A percentile compares a stretch with the other conserved stretches of the same genome.
Evolutionary conservation across 768 basidiomycete species (phyloP).

Genomic region (Calocera viscosa): DNA sequence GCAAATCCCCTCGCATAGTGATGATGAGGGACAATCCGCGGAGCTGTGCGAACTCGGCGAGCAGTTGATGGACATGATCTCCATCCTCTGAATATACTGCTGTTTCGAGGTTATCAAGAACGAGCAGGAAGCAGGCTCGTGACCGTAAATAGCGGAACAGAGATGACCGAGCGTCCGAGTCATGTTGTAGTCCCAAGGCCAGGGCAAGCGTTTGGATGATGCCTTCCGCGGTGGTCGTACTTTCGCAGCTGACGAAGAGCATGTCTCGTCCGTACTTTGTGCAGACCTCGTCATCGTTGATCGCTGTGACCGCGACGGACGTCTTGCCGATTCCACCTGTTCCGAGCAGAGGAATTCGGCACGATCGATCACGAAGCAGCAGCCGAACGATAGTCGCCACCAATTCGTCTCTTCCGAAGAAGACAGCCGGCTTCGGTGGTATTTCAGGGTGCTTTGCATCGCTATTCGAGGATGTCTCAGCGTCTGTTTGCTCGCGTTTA

Average conservation of each 20-base stretch:
- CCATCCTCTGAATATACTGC: slow-evolving; percentile 25
- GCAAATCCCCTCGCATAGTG: slow-evolving; percentile 25
- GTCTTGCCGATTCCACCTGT: slow-evolving; percentile 35
- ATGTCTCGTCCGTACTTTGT: slow-evolving; percentile 20
- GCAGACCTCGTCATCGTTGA: slow-evolving; percentile 21
- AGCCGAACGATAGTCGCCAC: not conserved
- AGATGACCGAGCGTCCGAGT: slow-evolving; percentile 17
- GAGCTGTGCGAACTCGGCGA: slow-evolving; percentile 21
- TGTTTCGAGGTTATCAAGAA: slow-evolving; percentile 35
- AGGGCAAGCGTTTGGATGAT: slow-evolving; percentile 22
- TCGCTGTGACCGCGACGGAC: slow-evolving; percentile 27
- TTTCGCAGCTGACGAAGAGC: slow-evolving; percentile 30
- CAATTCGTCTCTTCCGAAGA: not conserved
- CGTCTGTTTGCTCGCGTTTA: too few relatives aligned
- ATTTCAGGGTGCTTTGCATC: not conserved
- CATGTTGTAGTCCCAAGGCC: slow-evolving; percentile 20
- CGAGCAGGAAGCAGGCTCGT: slow-evolving; percentile 19
- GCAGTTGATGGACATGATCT: slow-evolving; percentile 21
- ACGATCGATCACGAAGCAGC: not conserved
- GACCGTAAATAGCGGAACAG: slow-evolving; percentile 17
- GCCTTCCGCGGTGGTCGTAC: slow-evolving; percentile 21
- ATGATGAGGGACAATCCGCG: slow-evolving; percentile 26
- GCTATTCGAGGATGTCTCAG: not conserved
- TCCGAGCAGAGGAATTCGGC: slow-evolving; percentile 19
- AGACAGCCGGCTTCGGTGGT: not conserved